phyloP scores from a whole-genome alignment of 768 basidiomycete genomes.

The Mycena haematopus region DNA sequence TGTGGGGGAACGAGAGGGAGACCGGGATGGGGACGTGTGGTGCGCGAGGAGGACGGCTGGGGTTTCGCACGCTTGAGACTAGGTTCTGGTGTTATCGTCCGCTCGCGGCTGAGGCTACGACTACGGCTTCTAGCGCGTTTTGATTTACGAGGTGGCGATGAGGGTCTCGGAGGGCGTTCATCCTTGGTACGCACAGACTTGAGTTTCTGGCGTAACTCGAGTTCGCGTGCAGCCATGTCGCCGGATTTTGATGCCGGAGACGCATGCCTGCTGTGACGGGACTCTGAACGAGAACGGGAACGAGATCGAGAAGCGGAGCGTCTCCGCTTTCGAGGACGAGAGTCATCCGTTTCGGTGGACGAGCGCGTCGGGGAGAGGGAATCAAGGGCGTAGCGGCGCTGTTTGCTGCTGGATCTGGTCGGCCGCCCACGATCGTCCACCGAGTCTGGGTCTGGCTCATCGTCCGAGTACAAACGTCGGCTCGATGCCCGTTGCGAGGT shows the following conservation, averaged over 20 bases:
- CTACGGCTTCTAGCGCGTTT: slow-evolving; percentile 20
- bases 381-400: slow-evolving; percentile 31
- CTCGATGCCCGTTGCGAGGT: slow-evolving; percentile 19
- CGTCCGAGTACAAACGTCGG: slow-evolving; percentile 15
- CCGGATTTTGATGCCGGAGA: slow-evolving; percentile 31
- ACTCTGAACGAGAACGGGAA: slow-evolving; percentile 30
- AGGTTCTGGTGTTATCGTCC: slow-evolving; percentile 12
- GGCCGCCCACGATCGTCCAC: slow-evolving; percentile 5
- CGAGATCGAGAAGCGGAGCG: slow-evolving; percentile 38
- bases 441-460: slow-evolving; percentile 7
- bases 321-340: slow-evolving; percentile 33
- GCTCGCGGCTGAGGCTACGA: slow-evolving; percentile 12
- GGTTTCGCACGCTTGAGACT: slow-evolving; percentile 12
- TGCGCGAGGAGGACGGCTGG: slow-evolving; percentile 22
- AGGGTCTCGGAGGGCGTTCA: slow-evolving; percentile 13
- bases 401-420: slow-evolving; percentile 1
- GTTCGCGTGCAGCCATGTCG: slow-evolving; percentile 36
- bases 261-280: slow-evolving; percentile 36
- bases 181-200: slow-evolving; percentile 34
- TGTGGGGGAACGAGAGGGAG: slow-evolving; percentile 40
- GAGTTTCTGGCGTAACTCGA: slow-evolving; percentile 40
- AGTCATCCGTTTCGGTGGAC: slow-evolving; percentile 35
- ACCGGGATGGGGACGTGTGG: slow-evolving; percentile 14
- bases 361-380: slow-evolving; percentile 33
- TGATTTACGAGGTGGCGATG: slow-evolving; percentile 30